Evolutionary conservation across 306 rosid species (phyloP).

Genomic region (Fagus crenata): DNA sequence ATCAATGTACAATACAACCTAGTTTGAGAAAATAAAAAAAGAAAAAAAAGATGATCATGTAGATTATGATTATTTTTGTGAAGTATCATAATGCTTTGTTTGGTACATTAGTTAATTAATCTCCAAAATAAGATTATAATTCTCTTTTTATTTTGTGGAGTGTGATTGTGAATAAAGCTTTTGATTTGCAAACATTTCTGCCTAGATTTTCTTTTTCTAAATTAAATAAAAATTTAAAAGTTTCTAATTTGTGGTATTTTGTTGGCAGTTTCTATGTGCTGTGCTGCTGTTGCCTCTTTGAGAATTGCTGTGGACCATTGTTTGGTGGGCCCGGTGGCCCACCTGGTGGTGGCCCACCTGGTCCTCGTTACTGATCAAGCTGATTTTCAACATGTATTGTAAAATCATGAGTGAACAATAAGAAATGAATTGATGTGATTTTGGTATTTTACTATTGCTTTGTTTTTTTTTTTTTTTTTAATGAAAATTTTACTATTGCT

Average conservation of each 20-base stretch:
- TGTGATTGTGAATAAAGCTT: too few species aligned
- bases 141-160: neutral
- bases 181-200: too few species aligned
- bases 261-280: slow-evolving; percentile 40
- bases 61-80: too few species aligned
- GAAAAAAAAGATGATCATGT: too few species aligned
- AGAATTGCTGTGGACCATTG: slow-evolving; percentile 53
- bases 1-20: neutral
- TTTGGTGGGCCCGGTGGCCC: slow-evolving; percentile 46
- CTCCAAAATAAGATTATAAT: neutral
- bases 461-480: too few species aligned
- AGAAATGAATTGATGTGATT: neutral
- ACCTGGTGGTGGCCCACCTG: slow-evolving; percentile 3
- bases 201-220: too few species aligned
- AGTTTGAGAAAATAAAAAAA: neutral
- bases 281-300: slow-evolving; percentile 62
- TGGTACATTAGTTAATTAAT: too few species aligned
- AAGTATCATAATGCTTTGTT: too few species aligned
- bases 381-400: neutral
- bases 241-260: neutral
- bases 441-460: too few species aligned
- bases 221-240: too few species aligned
- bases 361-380: slow-evolving; percentile 35
- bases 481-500: neutral
- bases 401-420: neutral